These are phyloP conservation scores for Wallacemonas rigidus DNA, from an alignment of 208 protist genomes.

Conservation along the genomic window DNA sequence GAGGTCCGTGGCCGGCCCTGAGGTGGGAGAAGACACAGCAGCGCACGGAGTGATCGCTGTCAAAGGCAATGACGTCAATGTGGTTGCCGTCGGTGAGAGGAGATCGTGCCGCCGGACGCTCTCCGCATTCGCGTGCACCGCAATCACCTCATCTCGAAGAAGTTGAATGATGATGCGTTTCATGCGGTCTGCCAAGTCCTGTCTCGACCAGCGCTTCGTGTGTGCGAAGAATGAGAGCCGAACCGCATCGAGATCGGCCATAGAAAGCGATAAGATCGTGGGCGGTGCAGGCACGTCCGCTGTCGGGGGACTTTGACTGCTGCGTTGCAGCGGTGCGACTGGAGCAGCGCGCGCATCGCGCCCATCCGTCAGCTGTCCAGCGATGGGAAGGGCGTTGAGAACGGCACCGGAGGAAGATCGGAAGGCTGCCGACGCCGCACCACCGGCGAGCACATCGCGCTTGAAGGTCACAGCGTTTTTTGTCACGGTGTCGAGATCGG, in stretches of 20 bases:
- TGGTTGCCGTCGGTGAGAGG: background rate
- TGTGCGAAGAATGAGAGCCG: conserved; percentile 60
- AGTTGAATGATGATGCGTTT: conserved; percentile 38
- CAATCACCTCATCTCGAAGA: conserved; percentile 35
- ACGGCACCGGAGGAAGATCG: background rate
- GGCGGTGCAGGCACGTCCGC: conserved; percentile 22
- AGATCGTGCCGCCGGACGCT: background rate
- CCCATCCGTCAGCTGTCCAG: background rate
- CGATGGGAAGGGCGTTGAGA: background rate
- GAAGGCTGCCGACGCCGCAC: background rate
- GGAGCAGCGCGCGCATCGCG: background rate
- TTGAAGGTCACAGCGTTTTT: conserved; percentile 7
- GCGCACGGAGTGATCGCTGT: too few species aligned
- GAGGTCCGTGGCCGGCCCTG: too few species aligned
- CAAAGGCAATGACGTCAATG: background rate
- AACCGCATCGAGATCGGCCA: conserved; percentile 60
- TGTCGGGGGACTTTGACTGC: background rate
- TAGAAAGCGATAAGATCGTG: conserved; percentile 54
- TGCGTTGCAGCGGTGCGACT: background rate
- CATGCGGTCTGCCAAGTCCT: conserved; percentile 44
- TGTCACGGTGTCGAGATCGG: conserved; percentile 13
- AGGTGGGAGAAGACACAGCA: too few species aligned
- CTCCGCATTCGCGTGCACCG: background rate
- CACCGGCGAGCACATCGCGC: background rate
- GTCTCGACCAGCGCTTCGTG: conserved; percentile 31